phyloP scores from a whole-genome alignment of 495 filamentous ascomycete genomes.

The Pyrenula aspistea region DNA sequence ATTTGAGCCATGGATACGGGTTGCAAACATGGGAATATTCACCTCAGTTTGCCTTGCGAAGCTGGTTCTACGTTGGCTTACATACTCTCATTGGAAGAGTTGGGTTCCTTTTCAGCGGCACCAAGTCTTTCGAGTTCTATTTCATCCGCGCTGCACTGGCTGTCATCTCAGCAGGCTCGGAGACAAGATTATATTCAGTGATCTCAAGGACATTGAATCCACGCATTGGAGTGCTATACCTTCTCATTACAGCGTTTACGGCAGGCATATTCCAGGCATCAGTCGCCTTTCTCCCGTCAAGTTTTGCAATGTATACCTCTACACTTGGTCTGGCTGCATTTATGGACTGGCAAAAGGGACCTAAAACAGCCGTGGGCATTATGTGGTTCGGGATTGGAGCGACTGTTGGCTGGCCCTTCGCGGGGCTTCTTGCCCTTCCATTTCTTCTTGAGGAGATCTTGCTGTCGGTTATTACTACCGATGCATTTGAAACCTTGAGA shows the following conservation, averaged over 20 bases:
- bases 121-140: slow-evolving; percentile 70
- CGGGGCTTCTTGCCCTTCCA: slow-evolving; percentile 69
- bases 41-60: slow-evolving; percentile 86
- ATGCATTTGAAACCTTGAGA: slow-evolving; percentile 39
- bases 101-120: slow-evolving; percentile 44
- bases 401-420: slow-evolving; percentile 91
- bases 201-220: slow-evolving; percentile 64
- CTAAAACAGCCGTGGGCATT: slow-evolving; percentile 69
- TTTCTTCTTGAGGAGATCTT: slow-evolving; percentile 67
- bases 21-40: slow-evolving; percentile 99
- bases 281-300: slow-evolving; percentile 77
- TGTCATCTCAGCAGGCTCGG: slow-evolving; percentile 61
- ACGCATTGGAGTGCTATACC: slow-evolving; percentile 71
- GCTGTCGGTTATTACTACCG: slow-evolving; percentile 46
- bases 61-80: slow-evolving; percentile 85
- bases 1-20: slow-evolving; percentile 83
- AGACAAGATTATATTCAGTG: slow-evolving; percentile 67
- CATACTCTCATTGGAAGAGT: slow-evolving; percentile 64
- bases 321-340: slow-evolving; percentile 83
- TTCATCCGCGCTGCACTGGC: slow-evolving; percentile 65
- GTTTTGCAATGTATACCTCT: slow-evolving; percentile 91
- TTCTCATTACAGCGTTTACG: slow-evolving; percentile 60
- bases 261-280: slow-evolving; percentile 92
- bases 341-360: slow-evolving; percentile 67
- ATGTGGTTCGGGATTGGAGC: slow-evolving; percentile 89